Evolutionary conservation across 257 asterid genomes (phyloP), one percentile per base, ranked within the genome.

Genomic region (Parsonsia alboflavescens): DNA sequence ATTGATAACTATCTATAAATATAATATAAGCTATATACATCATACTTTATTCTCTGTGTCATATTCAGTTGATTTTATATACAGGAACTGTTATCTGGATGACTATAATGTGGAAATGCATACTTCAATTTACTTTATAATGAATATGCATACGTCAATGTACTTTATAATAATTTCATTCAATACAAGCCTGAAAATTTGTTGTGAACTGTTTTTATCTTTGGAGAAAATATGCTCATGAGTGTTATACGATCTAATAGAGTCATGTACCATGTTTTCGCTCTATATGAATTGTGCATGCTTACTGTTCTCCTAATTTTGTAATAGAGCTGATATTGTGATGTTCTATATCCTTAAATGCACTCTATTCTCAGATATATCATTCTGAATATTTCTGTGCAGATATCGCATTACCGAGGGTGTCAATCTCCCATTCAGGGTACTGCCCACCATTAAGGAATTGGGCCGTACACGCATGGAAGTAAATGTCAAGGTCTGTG

Each of bases 331-430:
- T 65, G 15, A 2, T 64, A 64, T 13, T 17, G 1, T 17, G 21
- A 36, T 36, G 46, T 64, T 64, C 7, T 3, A 17, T 36, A 24
- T 26, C 15, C 44, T 2, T 64, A 11, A 50, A 71, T 65, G 73
- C 28, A 12, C 45, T 15, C 71, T 57, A 13, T 52, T 49, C 4
- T 17, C 28, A 48, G 19, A 66, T 33, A 65, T 74, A 22, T 62
- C 44, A 44, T 33, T 44, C n/a, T 68, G 71, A 76, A 48, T 48
- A 41, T 76, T 84, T 84, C 72, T 10, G 73, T 64, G 39, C 77
- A 95, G 99, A 87, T 95, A 95, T 78, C 98, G 99, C 53, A 95
- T 95, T 56, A 95, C 98, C 0, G 99, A 95, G 85, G 99, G 99
- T 74, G 99, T 95, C 81, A 95, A 95, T 88, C 98, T 95, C 82